These are phyloP conservation scores for Trichoderma semiorbis DNA, from an alignment of 2,329 filamentous ascomycete species.

Conservation along the genomic window DNA sequence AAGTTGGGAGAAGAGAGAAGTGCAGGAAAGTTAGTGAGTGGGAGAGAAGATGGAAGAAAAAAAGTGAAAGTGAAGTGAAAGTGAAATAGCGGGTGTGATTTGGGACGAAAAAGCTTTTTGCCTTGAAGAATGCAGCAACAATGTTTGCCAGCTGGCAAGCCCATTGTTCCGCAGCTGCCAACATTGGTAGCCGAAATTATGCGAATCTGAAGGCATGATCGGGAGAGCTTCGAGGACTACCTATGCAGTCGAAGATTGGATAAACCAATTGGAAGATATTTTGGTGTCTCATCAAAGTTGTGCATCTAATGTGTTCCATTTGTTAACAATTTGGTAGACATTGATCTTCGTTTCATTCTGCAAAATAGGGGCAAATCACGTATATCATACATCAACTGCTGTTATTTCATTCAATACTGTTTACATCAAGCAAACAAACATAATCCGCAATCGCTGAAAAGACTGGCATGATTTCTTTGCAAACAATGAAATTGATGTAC, in stretches of 20 bases:
- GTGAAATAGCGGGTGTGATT: not conserved
- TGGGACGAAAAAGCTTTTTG: conserved; percentile 2
- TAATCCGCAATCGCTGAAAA: not conserved
- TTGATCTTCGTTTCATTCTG: not conserved
- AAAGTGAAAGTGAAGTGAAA: conserved; percentile 1
- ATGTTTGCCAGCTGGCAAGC: conserved; percentile 18
- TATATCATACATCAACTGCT: too few relatives aligned
- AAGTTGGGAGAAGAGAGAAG: not conserved
- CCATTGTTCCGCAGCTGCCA: not conserved
- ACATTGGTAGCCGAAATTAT: not conserved
- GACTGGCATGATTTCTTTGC: not conserved
- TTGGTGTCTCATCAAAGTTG: not conserved
- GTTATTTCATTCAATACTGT: too few relatives aligned
- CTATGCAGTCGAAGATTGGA: not conserved
- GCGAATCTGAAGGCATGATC: not conserved
- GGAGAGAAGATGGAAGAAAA: not conserved
- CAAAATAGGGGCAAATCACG: not conserved
- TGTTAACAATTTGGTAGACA: not conserved
- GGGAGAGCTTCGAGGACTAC: not conserved
- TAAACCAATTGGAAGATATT: not conserved
- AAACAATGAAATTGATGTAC: conserved; percentile 38
- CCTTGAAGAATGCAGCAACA: not conserved
- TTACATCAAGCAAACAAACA: not conserved
- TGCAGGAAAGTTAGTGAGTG: too few relatives aligned
- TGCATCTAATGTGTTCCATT: too few relatives aligned